Base-by-base conservation (phyloP, 768 basidiomycete genomes). In the Gymnopilus junonius region DNA sequence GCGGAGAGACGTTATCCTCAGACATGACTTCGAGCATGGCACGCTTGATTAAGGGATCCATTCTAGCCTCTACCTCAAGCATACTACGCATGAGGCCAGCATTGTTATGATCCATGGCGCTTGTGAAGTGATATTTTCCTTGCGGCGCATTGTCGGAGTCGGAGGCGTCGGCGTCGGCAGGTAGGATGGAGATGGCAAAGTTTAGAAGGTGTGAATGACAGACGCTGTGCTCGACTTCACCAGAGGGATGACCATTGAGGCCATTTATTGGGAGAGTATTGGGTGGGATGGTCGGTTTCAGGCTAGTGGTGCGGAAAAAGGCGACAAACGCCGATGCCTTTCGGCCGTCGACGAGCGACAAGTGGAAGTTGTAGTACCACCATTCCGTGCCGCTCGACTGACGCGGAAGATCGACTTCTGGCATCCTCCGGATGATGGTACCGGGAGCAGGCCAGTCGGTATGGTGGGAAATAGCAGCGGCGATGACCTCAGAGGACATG, bases 301-400 rank as follows among this genome's bases (percentile, higher is more conserved):
- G 37, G 25, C 54, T 55, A 3, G 54, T 23, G 4, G 35, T 39
- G 21, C 54, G 54, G 39, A 55, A 55, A 23, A 55, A 40, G 29
- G 54, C 54, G 14, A 55, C 25, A 20, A 55, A 55, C 5, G 54
- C 54, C 21, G 54, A 55, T 2, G 37, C 54, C 23, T 55, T 55
- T 25, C 54, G 54, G 8, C 54, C 54, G 39, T 55, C 54, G 4
- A 40, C 54, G 15, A 55, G 54, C 37, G 54, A 55, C 23, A 55
- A 21, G 37, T 55, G 54, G n/a, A 55, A 55, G 35, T 55, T 55
- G 23, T 55, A 55, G 37, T 55, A 55, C 54, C 54, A 55, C 54
- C 54, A 55, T 15, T 55, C 54, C 5, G 54, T 55, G 35, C 37
- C 54, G 35, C 54, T 55, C 25, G 54, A 55, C 25, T 39, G 21